These are phyloP conservation scores for Exobasidium rhododendri DNA, from an alignment of 1,284 basidiomycete genomes.

Conservation along the genomic window DNA sequence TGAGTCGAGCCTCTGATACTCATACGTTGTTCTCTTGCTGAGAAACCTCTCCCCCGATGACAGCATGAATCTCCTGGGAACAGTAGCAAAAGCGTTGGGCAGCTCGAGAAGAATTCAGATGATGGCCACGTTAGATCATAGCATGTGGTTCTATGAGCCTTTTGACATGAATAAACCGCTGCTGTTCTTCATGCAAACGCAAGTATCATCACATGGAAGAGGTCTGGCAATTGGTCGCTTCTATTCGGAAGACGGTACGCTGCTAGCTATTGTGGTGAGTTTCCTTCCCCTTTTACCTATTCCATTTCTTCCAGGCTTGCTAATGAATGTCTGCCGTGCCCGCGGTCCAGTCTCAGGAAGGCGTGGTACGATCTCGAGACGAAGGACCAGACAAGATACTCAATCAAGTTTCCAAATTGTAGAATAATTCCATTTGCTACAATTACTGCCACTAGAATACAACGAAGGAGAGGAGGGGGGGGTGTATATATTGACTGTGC, in stretches of 20 bases:
- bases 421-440: too few relatives aligned
- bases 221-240: slow-evolving; percentile 45
- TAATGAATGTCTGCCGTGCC: not conserved
- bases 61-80: slow-evolving; percentile 30
- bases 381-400: not conserved
- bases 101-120: slow-evolving; percentile 37
- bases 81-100: slow-evolving; percentile 41
- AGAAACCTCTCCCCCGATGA: too few relatives aligned
- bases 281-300: not conserved
- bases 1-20: slow-evolving; percentile 3
- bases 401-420: not conserved
- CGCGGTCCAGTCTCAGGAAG: slow-evolving; percentile 31
- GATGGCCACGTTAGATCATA: slow-evolving; percentile 53
- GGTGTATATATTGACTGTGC: too few relatives aligned
- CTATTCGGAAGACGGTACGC: slow-evolving; percentile 44
- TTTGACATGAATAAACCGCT: slow-evolving; percentile 50
- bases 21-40: not conserved
- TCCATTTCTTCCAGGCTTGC: not conserved
- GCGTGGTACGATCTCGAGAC: slow-evolving; percentile 26
- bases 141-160: slow-evolving; percentile 47
- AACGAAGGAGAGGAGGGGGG: too few relatives aligned
- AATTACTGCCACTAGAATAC: too few relatives aligned
- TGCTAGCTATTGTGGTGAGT: slow-evolving; percentile 35
- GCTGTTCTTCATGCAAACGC: slow-evolving; percentile 50
- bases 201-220: slow-evolving; percentile 45